These are phyloP conservation scores for Pyronema domesticum DNA, from an alignment of 495 filamentous ascomycete genomes.

Conservation along the genomic window DNA sequence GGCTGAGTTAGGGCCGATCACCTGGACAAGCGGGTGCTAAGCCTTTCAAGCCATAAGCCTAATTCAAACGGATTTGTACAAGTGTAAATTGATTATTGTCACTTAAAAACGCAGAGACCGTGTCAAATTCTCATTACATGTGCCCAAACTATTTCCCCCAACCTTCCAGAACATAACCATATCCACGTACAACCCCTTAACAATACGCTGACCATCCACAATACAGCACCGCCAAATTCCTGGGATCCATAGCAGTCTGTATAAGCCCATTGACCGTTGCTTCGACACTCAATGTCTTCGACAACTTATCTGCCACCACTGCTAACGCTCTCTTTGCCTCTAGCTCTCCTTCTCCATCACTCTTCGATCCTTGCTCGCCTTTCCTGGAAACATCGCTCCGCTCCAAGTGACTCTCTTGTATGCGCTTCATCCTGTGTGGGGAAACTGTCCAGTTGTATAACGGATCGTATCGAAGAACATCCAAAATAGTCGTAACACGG, in stretches of 20 bases:
- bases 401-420: slow-evolving; percentile 37
- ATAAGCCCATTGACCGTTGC: slow-evolving; percentile 95
- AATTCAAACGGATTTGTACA: too few relatives aligned
- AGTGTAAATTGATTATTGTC: too few relatives aligned
- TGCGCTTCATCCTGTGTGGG: slow-evolving; percentile 31
- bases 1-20: too few relatives aligned
- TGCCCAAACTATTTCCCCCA: too few relatives aligned
- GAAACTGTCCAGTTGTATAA: slow-evolving; percentile 63
- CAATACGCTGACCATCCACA: slow-evolving; percentile 32
- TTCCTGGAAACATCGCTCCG: neutral
- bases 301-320: slow-evolving; percentile 85
- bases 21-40: too few relatives aligned
- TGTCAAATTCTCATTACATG: too few relatives aligned
- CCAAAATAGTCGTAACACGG: slow-evolving; percentile 91
- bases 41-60: too few relatives aligned
- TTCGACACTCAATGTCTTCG: slow-evolving; percentile 77
- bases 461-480: slow-evolving; percentile 89
- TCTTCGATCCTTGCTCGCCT: neutral
- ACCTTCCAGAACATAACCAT: too few relatives aligned
- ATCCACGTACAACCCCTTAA: too few relatives aligned
- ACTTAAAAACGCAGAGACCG: too few relatives aligned
- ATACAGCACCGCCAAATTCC: slow-evolving; percentile 81
- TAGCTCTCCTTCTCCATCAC: slow-evolving; percentile 48
- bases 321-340: slow-evolving; percentile 84
- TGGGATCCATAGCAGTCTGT: slow-evolving; percentile 83